Conservation (phyloP, 257 asterid species). For the Nicotiana obtusifolia region DNA sequence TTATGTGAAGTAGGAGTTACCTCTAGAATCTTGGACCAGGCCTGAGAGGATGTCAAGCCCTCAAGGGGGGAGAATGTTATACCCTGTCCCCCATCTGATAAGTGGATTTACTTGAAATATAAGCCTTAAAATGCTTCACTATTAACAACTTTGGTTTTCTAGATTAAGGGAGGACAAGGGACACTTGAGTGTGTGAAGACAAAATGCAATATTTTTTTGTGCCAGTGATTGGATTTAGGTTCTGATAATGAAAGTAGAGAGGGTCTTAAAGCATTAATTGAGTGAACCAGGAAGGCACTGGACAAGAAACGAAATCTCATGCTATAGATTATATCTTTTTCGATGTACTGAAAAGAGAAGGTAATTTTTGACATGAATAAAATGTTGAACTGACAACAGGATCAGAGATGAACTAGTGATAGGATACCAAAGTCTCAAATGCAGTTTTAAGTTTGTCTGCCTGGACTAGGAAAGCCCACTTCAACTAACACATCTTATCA, state of each 20-base stretch:
- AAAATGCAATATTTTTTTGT: background rate
- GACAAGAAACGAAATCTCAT: background rate
- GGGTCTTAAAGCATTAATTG: background rate
- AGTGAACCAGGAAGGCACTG: background rate
- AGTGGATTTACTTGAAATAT: background rate
- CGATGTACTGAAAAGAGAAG: background rate
- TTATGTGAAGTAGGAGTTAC: background rate
- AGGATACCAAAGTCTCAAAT: background rate
- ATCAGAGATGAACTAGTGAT: background rate
- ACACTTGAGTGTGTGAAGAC: background rate
- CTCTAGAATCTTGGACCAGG: background rate
- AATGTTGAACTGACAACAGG: background rate
- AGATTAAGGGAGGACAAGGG: background rate
- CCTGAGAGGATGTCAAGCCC: background rate
- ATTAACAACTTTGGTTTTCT: background rate
- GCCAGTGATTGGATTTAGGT: background rate
- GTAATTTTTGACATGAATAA: background rate
- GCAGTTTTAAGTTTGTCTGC: background rate
- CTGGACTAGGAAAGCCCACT: background rate
- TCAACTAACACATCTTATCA: background rate
- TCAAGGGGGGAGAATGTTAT: background rate
- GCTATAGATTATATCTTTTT: background rate
- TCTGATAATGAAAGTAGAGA: background rate
- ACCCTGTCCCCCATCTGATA: background rate
- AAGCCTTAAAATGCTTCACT: background rate